Evolutionary conservation across 352 stramenopile species (phyloP).

Genomic region (Sclerospora graminicola): DNA sequence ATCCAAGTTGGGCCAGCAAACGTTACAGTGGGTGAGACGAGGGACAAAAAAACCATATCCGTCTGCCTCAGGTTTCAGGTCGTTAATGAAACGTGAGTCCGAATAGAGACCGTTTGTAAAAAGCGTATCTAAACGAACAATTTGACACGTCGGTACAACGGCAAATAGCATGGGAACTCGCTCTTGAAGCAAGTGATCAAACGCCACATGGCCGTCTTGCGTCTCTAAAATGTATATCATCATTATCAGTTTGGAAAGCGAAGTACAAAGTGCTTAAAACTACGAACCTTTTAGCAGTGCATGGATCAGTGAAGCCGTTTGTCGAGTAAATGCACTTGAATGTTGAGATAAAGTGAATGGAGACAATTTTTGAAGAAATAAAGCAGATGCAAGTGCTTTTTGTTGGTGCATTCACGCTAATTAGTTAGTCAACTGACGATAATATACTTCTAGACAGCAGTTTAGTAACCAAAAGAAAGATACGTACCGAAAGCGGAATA

Average conservation of each 20-base stretch:
- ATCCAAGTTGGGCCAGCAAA: constrained; percentile 39
- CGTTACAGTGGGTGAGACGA: constrained; percentile 27
- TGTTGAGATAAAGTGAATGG: constrained; percentile 16
- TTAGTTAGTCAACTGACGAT: background rate
- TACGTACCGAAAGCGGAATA: constrained; percentile 17
- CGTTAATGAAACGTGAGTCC: constrained; percentile 32
- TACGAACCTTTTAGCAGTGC: constrained; percentile 25
- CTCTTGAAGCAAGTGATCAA: constrained; percentile 30
- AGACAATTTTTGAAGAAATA: constrained; percentile 29
- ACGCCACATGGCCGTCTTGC: constrained; percentile 16
- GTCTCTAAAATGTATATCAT: constrained; percentile 18
- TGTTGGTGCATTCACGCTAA: constrained; percentile 4
- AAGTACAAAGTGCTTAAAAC: background rate
- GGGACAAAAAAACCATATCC: constrained; percentile 39
- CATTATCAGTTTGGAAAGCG: background rate
- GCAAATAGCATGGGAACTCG: constrained; percentile 43
- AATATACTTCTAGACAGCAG: background rate
- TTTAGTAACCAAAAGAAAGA: background rate
- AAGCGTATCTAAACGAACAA: constrained; percentile 28
- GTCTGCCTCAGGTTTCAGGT: constrained; percentile 43
- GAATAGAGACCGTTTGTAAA: constrained; percentile 26
- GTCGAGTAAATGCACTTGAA: constrained; percentile 17
- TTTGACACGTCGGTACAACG: constrained; percentile 11
- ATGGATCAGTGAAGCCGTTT: constrained; percentile 25
- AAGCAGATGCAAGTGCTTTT: constrained; percentile 36